Conservation (phyloP, 2,329 filamentous ascomycete genomes). For the Chaetomiaceae sp. region DNA sequence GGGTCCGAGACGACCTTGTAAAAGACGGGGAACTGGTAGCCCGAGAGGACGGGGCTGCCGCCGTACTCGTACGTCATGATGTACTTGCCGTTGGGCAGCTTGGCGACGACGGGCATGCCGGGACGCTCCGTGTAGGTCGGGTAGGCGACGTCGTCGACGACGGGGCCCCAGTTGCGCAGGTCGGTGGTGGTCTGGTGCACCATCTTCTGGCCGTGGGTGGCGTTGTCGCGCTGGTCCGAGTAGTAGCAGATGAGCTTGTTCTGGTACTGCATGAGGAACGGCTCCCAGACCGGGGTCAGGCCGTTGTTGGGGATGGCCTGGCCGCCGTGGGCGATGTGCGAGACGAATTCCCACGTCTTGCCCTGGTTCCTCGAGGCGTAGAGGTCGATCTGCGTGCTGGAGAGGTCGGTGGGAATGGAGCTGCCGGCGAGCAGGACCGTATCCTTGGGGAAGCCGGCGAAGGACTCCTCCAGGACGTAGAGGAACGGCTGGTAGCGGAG, state of each 20-base stretch:
- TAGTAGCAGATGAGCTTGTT: constrained; percentile 62
- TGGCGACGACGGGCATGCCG: constrained; percentile 53
- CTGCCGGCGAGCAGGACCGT: constrained; percentile 63
- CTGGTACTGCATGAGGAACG: constrained; percentile 58
- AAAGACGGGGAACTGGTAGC: constrained; percentile 38
- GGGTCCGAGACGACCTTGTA: constrained; percentile 29
- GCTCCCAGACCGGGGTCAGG: constrained; percentile 68
- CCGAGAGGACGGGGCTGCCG: constrained; percentile 24
- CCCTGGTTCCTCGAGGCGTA: constrained; percentile 62
- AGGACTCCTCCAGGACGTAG: constrained; percentile 54
- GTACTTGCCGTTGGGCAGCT: constrained; percentile 15
- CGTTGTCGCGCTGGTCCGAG: constrained; percentile 62
- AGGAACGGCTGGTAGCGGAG: constrained; percentile 67
- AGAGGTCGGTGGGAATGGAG: constrained; percentile 45
- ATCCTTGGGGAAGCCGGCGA: constrained; percentile 56
- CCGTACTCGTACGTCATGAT: constrained; percentile 32
- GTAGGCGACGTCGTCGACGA: constrained; percentile 61
- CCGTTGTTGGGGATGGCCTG: constrained; percentile 59
- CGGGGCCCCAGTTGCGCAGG: constrained; percentile 55
- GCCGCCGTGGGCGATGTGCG: constrained; percentile 61
- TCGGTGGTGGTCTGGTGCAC: constrained; percentile 62
- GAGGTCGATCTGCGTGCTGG: constrained; percentile 61
- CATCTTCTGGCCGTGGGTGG: constrained; percentile 61
- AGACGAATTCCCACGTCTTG: constrained; percentile 62
- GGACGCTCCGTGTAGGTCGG: constrained; percentile 59